Base-by-base conservation (phyloP, 148 eudicot species). In the Heliamphora exappendiculata region DNA sequence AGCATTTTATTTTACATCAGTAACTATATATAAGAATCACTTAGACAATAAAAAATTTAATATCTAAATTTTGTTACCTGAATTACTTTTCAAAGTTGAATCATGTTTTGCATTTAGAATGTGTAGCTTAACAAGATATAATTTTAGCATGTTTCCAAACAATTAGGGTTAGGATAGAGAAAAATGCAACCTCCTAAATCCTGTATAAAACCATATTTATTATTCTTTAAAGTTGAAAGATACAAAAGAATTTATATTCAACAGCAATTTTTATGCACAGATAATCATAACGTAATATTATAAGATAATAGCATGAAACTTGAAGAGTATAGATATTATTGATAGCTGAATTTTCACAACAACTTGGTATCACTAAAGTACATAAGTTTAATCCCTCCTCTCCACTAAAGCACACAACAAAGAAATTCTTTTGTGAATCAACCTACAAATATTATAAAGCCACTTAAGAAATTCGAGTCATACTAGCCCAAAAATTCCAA, bases 401-500 rank as follows among this genome's bases (percentile, higher is more conserved):
- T 59, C 41, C 54, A 51, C 34, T 34, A 33, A 50, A 45, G 42
- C 45, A 20, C 31, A 66, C 59, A 67, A 33, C 22, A 24, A 29
- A 37, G 20, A 73, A 73, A 73, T 37, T 24, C 31, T 36, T 11
- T 29, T n/a, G 50, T 67, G 50, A 74, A 67, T 58, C 60, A 70
- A 71, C 71, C 77, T 72, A 79, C 44, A 59, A 70, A 70, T 20
- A 60, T 41, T 39, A 76, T n/a, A 76, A 36, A 39, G 78, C 54
- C 53, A 57, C 36, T 70, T 54, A 63, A 70, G 55, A 65, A 68
- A 59, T 44, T 37, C 81, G 75, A 73, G 66, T 80, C 87, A 80
- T 89, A 94, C 98, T 74, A 94, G 86, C 82, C 98, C 98, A 70
- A 89, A 90, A 31, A 90, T 57, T 72, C 93, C 97, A 73, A 90